Evolutionary conservation across 352 stramenopile species (phyloP), one percentile per base, ranked within the genome.

Genomic region (Globisporangium middletonii): DNA sequence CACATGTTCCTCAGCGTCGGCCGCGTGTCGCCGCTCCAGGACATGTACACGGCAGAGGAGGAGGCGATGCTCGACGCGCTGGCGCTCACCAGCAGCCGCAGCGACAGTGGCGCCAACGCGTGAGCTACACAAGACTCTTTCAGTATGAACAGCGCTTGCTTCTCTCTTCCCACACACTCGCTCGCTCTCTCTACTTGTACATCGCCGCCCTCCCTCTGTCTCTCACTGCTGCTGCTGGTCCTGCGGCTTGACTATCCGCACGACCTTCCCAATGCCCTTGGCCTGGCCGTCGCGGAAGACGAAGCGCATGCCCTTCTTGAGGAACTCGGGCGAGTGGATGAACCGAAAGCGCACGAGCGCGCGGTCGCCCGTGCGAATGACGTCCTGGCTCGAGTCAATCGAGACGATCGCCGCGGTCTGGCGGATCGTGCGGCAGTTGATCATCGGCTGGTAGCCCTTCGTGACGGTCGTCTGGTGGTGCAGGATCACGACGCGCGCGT

Each of bases 201-300:
- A 51, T 11, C 9, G 6, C 33, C 35, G 42, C n/a, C 13, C 30
- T 13, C 16, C 6, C 13, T 13, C 18, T 38, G 12, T 11, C 19
- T 12, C 50, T 8, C 23, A 7, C 35, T 27, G 15, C 52, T 16
- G 5, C 27, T 56, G 58, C 50, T 67, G 37, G 50, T 60, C 41
- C 28, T 75, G 63, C 19, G 53, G 55, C 23, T 66, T 71, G 30
- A 94, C 53, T 80, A 94, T 86, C 44, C 79, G 75, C 30, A 90
- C 73, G 13, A 97, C 79, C 65, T 97, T 98, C 38, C 96, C 96
- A 47, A 99, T 98, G 59, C 97, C 96, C 70, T 98, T 98, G 28
- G 97, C 95, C 60, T 97, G 88, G 3, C 97, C 97, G 70, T 99
- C 97, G 51, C 97, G 91, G 61, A 99, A 99, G 37, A 99, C 83